Evolutionary conservation across 768 basidiomycete genomes (phyloP).

Genomic region (Tulasnella sp.): DNA sequence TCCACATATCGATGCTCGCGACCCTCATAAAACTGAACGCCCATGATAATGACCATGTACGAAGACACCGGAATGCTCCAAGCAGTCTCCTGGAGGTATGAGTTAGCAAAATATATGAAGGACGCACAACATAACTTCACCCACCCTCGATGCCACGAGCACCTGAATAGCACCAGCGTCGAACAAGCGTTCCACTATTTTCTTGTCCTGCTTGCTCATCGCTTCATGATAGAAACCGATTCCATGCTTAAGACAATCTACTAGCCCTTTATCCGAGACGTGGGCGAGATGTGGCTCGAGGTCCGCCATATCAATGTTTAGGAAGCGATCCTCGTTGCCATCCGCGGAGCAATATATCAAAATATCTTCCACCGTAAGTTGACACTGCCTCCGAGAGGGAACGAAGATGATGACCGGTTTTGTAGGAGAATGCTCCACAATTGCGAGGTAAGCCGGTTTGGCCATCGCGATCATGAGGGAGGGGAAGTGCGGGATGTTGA

Average conservation of each 20-base stretch:
- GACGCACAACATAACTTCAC: conserved; percentile 18
- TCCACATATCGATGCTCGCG: conserved; percentile 97
- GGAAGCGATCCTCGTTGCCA: conserved; percentile 69
- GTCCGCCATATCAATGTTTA: conserved; percentile 74
- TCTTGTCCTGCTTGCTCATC: conserved; percentile 80
- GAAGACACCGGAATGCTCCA: conserved; percentile 91
- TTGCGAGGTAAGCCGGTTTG: conserved; percentile 90
- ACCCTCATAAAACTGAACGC: conserved; percentile 93
- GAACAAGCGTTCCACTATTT: conserved; percentile 85
- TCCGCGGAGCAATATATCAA: conserved; percentile 81
- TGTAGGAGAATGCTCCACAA: conserved; percentile 70
- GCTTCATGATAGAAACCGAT: conserved; percentile 96
- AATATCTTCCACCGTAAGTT: conserved; percentile 85
- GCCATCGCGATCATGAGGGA: conserved; percentile 99
- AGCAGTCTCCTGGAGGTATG: conserved; percentile 60
- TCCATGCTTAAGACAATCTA: conserved; percentile 75
- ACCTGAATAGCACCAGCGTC: conserved; percentile 91
- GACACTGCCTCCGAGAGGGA: conserved; percentile 84
- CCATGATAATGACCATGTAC: conserved; percentile 99
- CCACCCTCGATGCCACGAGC: conserved; percentile 82
- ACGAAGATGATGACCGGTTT: conserved; percentile 91
- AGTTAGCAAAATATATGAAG: not conserved
- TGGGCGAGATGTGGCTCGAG: conserved; percentile 82
- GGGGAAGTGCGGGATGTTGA: conserved; percentile 93
- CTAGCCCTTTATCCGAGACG: conserved; percentile 58